These are phyloP conservation scores for Plasmodium knowlesi DNA, from an alignment of 169 alveolate species.

Conservation along the genomic window DNA sequence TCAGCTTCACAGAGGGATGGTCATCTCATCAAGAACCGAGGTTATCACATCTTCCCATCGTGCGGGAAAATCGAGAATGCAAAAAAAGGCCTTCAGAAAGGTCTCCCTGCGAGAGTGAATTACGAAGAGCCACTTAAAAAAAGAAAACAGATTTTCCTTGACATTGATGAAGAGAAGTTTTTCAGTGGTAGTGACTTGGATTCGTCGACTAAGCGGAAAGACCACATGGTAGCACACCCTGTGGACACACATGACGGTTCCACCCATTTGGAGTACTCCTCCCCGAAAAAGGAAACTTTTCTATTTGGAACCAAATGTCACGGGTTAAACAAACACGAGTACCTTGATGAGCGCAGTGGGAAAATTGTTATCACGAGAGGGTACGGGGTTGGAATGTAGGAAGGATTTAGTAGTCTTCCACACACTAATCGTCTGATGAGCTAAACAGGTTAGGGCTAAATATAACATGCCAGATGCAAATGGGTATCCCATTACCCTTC, in stretches of 20 bases:
- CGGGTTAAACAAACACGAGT: slow-evolving; percentile 59
- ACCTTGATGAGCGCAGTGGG: slow-evolving; percentile 26
- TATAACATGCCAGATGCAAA: too few species aligned
- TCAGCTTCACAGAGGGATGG: neutral
- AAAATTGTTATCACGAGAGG: slow-evolving; percentile 29
- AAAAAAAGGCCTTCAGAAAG: slow-evolving; percentile 15
- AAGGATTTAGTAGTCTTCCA: neutral
- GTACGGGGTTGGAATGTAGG: neutral
- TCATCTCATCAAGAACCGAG: neutral
- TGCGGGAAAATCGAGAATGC: slow-evolving; percentile 31
- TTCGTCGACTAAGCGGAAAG: neutral
- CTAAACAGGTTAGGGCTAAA: neutral
- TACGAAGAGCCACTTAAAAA: slow-evolving; percentile 46
- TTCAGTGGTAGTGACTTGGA: neutral
- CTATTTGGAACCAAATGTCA: slow-evolving; percentile 42
- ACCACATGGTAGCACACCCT: neutral
- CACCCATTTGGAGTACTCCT: neutral
- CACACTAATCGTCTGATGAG: neutral
- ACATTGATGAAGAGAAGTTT: slow-evolving; percentile 17
- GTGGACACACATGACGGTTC: neutral
- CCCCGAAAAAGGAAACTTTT: neutral
- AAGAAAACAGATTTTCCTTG: slow-evolving; percentile 47
- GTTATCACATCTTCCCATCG: slow-evolving; percentile 32
- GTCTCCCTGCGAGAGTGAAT: slow-evolving; percentile 2
- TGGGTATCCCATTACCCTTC: neutral